These are phyloP conservation scores for Boletus pseudo-olivaceus DNA, from an alignment of 768 basidiomycete genomes.

Conservation along the genomic window DNA sequence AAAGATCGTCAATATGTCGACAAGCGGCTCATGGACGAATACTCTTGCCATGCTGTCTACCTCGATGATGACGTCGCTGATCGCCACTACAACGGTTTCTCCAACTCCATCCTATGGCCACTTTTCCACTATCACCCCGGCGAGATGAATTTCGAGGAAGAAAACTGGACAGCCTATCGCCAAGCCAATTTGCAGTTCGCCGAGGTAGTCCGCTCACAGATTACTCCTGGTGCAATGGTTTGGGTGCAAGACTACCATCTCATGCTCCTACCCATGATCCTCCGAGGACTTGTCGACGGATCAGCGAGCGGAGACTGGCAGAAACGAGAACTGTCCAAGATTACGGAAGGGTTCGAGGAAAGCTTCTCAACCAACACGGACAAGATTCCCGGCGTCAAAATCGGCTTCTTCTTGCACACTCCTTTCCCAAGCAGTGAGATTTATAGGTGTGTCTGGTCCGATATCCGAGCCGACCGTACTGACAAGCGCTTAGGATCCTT, in stretches of 20 bases:
- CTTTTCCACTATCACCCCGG: slow-evolving; percentile 99
- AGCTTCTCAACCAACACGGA: slow-evolving; percentile 34
- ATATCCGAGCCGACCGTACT: slow-evolving; percentile 9
- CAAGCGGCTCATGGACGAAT: slow-evolving; percentile 89
- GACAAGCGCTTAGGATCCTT: slow-evolving; percentile 61
- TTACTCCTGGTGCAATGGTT: slow-evolving; percentile 87
- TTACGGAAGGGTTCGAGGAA: slow-evolving; percentile 68
- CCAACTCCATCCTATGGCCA: slow-evolving; percentile 99
- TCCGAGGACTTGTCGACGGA: slow-evolving; percentile 87
- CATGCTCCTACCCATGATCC: slow-evolving; percentile 95
- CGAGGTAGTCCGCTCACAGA: slow-evolving; percentile 75
- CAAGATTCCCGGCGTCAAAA: slow-evolving; percentile 71
- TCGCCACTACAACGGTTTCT: slow-evolving; percentile 96
- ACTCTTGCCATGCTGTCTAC: slow-evolving; percentile 96
- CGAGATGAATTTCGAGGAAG: slow-evolving; percentile 99
- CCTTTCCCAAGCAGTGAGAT: slow-evolving; percentile 98
- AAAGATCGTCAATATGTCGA: slow-evolving; percentile 92
- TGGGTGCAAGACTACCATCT: slow-evolving; percentile 99
- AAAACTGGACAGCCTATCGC: slow-evolving; percentile 96
- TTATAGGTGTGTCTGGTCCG: slow-evolving; percentile 65
- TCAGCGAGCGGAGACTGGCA: slow-evolving; percentile 54
- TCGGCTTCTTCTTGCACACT: slow-evolving; percentile 98
- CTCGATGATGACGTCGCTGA: slow-evolving; percentile 98
- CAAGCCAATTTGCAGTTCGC: slow-evolving; percentile 96
- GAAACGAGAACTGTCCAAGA: slow-evolving; percentile 58